Percentiles rank a stretch among this genome's conserved stretches.
These are phyloP conservation scores for Suhomyces prunicola DNA, from an alignment of 805 yeast species.

Conservation along the genomic window DNA sequence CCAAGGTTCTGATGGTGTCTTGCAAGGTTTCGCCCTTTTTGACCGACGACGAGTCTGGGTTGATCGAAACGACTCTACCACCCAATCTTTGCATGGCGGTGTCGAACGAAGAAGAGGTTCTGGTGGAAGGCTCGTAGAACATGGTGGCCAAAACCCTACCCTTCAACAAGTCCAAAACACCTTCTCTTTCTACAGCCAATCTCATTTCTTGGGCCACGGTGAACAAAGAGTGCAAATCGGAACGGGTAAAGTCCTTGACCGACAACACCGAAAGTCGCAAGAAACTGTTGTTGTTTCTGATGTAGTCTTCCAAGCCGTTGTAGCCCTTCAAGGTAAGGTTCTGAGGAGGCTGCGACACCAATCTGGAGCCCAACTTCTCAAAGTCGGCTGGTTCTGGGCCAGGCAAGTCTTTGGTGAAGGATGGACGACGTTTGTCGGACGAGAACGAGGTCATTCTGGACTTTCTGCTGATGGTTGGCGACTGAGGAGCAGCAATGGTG, in stretches of 20 bases:
- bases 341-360: conserved; percentile 69
- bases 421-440: conserved; percentile 33
- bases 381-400: conserved; percentile 40
- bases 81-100: conserved; percentile 99
- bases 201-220: conserved; percentile 98
- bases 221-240: conserved; percentile 88
- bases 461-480: conserved; percentile 32
- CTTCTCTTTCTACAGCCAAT: conserved; percentile 93
- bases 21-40: conserved; percentile 98
- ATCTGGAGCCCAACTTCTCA: conserved; percentile 55
- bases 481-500: conserved; percentile 21
- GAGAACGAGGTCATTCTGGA: conserved; percentile 36
- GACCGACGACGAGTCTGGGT: conserved; percentile 86
- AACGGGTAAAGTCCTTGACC: conserved; percentile 81
- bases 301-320: conserved; percentile 72
- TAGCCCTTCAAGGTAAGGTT: conserved; percentile 59
- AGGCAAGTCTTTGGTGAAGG: conserved; percentile 30
- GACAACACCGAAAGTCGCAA: conserved; percentile 83
- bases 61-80: conserved; percentile 89
- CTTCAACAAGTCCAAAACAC: conserved; percentile 84
- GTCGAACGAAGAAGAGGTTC: conserved; percentile 95
- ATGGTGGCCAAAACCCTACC: conserved; percentile 92
- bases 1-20: conserved; percentile 92
- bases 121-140: conserved; percentile 97
- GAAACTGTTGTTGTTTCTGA: conserved; percentile 86